Evolutionary conservation across 2,329 filamentous ascomycete genomes (phyloP), one percentile per base, ranked within the genome.

Genomic region (Beauveria scarabaeidicola): DNA sequence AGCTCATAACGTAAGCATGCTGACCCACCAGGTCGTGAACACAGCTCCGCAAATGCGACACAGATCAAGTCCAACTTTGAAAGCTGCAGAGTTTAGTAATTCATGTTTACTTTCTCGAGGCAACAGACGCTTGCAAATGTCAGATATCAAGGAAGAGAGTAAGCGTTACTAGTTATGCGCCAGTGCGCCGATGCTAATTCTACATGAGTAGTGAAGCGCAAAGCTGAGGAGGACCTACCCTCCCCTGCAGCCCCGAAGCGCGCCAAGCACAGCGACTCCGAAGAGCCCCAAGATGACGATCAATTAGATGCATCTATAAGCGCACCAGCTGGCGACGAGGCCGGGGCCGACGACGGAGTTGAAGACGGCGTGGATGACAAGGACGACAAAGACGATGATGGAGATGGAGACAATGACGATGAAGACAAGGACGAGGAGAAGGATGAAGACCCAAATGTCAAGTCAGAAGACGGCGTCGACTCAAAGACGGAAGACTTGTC

Each of bases 201-300:
- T 40, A 21, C 29, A 50, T 4, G 38, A 2, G 81, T 77, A 67
- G 78, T 74, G 44, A 92, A 92, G 78, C 87, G 89, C 72, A 91
- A 91, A 74, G 88, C 88, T 4, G 78, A 77, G 53, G 83, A 88
- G 65, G 86, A 88, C 63, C 81, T 84, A 50, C 75, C 80, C 59
- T 85, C 83, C 55, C 80, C 83, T 21, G 79, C 80, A 52, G 81
- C 83, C 53, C 73, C 79, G 19, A 92, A 92, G 74, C 82, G 88
- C 66, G 70, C 84, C 44, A 88, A 88, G 73, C 77, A 80, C 60
- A 72, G 72, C 60, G 72, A 76, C 53, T 73, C 73, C 5, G 59
- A 63, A 47, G 58, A 61, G 19, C 51, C 60, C 11, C 51, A 55
- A 15, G 60, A 61, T 6, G 44, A 54, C 1, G 38, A 55, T 10